Base-by-base conservation (phyloP, 1,284 basidiomycete genomes). In the Cryptococcus sp. region DNA sequence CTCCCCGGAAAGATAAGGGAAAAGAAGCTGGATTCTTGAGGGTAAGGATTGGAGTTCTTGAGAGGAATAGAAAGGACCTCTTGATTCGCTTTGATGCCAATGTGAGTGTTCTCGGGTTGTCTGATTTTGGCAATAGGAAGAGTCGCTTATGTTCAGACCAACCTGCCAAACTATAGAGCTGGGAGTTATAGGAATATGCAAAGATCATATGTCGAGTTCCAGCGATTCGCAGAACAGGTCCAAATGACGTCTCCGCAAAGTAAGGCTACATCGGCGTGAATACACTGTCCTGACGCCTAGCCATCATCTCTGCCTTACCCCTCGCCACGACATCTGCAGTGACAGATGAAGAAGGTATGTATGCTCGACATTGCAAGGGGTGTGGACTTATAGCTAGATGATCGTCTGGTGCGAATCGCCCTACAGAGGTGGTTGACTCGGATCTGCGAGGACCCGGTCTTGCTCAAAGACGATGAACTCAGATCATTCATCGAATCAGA, bases 401-500 rank as follows among this genome's bases (percentile, higher is more conserved):
- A 97, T 72, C 81, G 93, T 31, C 80, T 97, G 1, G 89, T 97
- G 37, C 86, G 86, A 67, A 87, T 92, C 57, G 89, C 91, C 80
- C 79, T 96, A 22, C 93, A 96, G 75, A 80, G 88, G 54, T 97
- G 92, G 91, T 81, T 94, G 53, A 85, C 87, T 7, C 79, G 92
- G 47, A 82, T 97, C 36, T 91, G 87, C 73, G 88, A 91, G 64
- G 90, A 97, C 69, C 83, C 84, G 1, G 88, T 92, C 52, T 73
- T 96, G 45, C 78, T 89, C 41, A 78, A 84, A 53, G 91, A 97
- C 59, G 92, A 96, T 66, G 93, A 97, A 70, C 73, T 93, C 56
- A 83, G 91, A 37, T 85, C 86, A 24, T 97, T 97, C 70, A 82
- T 97, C 56, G 92, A 97, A 75, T 91, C 85, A 61, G 92, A 97